Evolutionary conservation across 202 grass and related monocot species (phyloP).

Genomic region (Brachypodium distachyon): DNA sequence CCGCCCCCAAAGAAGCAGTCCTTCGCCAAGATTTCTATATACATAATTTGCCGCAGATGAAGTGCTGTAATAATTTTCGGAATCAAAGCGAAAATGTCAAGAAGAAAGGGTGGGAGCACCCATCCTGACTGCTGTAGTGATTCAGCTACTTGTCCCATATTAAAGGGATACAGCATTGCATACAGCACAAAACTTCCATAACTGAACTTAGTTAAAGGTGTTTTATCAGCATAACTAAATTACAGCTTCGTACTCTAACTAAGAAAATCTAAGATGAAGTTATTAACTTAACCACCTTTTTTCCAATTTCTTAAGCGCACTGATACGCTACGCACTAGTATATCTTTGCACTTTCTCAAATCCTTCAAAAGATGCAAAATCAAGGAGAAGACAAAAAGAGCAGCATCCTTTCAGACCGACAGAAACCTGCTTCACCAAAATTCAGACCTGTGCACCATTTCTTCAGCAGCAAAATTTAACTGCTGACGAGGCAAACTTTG

Average conservation of each 20-base stretch:
- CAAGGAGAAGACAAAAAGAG: not conserved
- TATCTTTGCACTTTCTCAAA: not conserved
- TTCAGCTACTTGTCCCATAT: no score
- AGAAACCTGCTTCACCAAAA: slow-evolving; percentile 13
- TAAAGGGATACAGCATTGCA: not conserved
- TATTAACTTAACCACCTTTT: not conserved
- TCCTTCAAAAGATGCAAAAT: slow-evolving; percentile 5
- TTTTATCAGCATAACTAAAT: not conserved
- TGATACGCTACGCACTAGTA: not conserved
- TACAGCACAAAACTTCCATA: not conserved
- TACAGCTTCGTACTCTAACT: not conserved
- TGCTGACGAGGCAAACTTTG: not conserved
- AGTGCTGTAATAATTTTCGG: no score
- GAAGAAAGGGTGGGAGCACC: no score
- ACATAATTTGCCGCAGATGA: no score
- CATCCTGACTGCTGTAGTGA: no score
- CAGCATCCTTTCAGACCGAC: not conserved
- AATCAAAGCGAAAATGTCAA: no score
- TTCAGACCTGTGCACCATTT: slow-evolving; percentile 1
- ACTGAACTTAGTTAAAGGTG: not conserved
- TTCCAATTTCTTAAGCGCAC: not conserved
- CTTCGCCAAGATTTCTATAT: no score
- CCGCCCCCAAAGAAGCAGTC: no score
- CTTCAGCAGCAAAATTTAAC: slow-evolving; percentile 2
- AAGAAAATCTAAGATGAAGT: not conserved